phyloP scores from a whole-genome alignment of 192 early-diverging fungal species.

The Ambispora gerdemannii region DNA sequence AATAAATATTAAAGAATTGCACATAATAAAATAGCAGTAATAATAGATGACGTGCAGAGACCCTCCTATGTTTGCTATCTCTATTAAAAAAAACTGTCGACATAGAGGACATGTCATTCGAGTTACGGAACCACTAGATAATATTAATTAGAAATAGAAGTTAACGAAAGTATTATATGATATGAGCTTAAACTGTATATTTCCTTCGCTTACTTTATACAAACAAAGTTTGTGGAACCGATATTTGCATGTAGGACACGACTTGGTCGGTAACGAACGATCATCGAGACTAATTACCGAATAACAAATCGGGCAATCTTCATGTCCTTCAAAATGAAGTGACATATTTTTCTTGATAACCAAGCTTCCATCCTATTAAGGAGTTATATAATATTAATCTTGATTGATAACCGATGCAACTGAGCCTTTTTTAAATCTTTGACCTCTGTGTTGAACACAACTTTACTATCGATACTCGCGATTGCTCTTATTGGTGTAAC shows the following conservation, averaged over 20 bases:
- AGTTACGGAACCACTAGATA: conserved; percentile 54
- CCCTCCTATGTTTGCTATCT: neutral
- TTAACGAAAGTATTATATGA: neutral
- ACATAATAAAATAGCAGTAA: too few relatives aligned
- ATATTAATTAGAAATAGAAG: neutral
- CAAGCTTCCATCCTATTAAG: conserved; percentile 77
- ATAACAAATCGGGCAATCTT: conserved; percentile 98
- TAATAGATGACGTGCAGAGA: too few relatives aligned
- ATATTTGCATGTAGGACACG: conserved; percentile 92
- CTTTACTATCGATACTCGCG: conserved; percentile 10
- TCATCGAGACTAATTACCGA: conserved; percentile 89
- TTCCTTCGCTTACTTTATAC: conserved; percentile 62
- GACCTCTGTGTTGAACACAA: conserved; percentile 65
- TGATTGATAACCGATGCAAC: too few relatives aligned
- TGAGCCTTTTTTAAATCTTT: conserved; percentile 63
- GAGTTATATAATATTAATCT: too few relatives aligned
- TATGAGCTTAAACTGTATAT: neutral
- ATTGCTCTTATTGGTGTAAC: conserved; percentile 29
- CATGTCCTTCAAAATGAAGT: conserved; percentile 95
- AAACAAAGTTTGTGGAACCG: conserved; percentile 91
- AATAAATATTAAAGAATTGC: too few relatives aligned
- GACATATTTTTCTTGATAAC: conserved; percentile 82
- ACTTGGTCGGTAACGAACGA: conserved; percentile 80
- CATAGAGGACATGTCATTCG: conserved; percentile 61
- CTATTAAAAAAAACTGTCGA: conserved; percentile 52